Evolutionary conservation across 257 asterid genomes (phyloP).

Genomic region (Sherardia arvensis): DNA sequence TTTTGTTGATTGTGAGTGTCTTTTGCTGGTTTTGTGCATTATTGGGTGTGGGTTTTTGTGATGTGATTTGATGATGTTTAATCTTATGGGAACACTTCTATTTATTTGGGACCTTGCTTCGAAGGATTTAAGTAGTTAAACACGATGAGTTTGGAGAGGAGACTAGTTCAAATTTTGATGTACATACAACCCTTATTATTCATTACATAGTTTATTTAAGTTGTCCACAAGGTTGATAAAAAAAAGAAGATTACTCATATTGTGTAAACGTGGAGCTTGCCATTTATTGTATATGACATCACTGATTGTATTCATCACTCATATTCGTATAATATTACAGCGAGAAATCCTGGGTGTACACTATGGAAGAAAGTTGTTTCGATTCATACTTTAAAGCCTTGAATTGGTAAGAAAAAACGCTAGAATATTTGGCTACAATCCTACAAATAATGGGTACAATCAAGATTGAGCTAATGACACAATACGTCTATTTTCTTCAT

Average conservation of each 20-base stretch:
- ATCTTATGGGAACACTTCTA: too few species aligned
- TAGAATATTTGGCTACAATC: not conserved
- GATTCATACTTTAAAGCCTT: not conserved
- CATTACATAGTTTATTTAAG: constrained; percentile 23
- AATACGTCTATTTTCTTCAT: not conserved
- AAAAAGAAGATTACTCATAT: too few species aligned
- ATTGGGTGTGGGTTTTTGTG: too few species aligned
- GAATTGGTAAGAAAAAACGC: not conserved
- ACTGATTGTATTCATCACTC: not conserved
- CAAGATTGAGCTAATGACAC: not conserved
- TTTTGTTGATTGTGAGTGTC: too few species aligned
- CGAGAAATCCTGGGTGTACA: not conserved
- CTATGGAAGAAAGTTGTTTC: not conserved
- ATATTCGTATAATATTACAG: not conserved
- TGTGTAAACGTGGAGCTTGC: constrained; percentile 6
- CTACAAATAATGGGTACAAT: not conserved
- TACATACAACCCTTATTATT: constrained; percentile 27
- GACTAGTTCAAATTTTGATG: constrained; percentile 27
- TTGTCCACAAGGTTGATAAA: too few species aligned
- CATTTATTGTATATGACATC: not conserved
- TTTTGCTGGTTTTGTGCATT: too few species aligned
- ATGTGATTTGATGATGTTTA: too few species aligned
- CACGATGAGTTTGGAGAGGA: constrained; percentile 16
- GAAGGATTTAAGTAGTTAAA: constrained; percentile 57
- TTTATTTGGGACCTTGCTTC: constrained; percentile 85